These are phyloP conservation scores for Oryza longistaminata DNA, from an alignment of 176 grass and related monocot genomes.

Conservation along the genomic window DNA sequence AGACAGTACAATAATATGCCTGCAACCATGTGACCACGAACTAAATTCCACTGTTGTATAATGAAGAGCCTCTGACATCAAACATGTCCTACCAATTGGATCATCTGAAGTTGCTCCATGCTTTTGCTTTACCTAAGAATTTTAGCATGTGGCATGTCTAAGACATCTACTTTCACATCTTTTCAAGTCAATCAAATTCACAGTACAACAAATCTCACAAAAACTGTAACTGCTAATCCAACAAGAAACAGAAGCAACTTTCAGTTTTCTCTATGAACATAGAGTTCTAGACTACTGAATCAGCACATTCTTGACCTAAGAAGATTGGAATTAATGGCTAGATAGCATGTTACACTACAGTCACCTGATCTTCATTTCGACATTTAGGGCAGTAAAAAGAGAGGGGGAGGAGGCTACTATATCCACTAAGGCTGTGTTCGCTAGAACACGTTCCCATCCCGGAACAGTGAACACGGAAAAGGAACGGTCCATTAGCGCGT, in stretches of 20 bases:
- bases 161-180: conserved; percentile 26
- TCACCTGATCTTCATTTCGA: too few relatives aligned
- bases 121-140: conserved; percentile 19
- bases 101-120: conserved; percentile 32
- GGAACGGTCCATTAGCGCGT: too few relatives aligned
- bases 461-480: too few relatives aligned
- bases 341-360: too few relatives aligned
- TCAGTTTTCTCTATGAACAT: conserved; percentile 1
- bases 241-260: background rate
- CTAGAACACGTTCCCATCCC: too few relatives aligned
- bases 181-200: conserved; percentile 11
- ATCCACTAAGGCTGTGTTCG: too few relatives aligned
- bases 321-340: too few relatives aligned
- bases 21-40: conserved; percentile 35
- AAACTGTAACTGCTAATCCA: background rate
- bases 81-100: conserved; percentile 48
- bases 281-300: background rate
- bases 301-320: background rate
- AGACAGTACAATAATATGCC: conserved; percentile 33
- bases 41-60: conserved; percentile 28
- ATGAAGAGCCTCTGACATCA: conserved; percentile 34
- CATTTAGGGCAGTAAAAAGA: too few relatives aligned
- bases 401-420: too few relatives aligned
- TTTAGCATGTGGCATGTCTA: conserved; percentile 45
- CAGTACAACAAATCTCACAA: conserved; percentile 9